Evolutionary conservation across 768 basidiomycete genomes (phyloP), one percentile per base, ranked within the genome.

Genomic region (Tricholoma bakamatsutake): DNA sequence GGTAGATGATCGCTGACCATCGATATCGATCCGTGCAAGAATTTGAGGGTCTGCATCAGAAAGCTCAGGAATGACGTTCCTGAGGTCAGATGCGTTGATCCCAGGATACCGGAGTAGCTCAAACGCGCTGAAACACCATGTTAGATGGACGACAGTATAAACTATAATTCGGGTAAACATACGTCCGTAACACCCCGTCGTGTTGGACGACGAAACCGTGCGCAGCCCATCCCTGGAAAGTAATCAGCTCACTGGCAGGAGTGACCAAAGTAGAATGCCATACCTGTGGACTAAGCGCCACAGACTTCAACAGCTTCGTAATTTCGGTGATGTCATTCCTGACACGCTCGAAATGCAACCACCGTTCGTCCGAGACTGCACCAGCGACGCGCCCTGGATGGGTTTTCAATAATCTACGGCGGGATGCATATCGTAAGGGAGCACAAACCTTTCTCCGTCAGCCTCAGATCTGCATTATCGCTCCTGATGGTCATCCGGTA

Each of bases 401-500:
- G n/a, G 24, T 28, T 43, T 55, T 45, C 37, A 39, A 39, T 51
- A 42, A 34, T 35, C 6, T 18, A 18, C 3, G 9, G 40, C n/a
- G 3, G 34, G 13, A 35, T 35, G 34, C 34, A 35, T 21, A 8
- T 10, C 6, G 10, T 18, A 17, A 42, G 18, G 40, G 6, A 42
- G 18, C 17, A 21, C n/a, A 50, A 37, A 80, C 90, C 93, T 69
- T 84, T 85, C 62, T 81, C 80, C 0, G 93, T 95, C 56, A 96
- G 71, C 46, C 93, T 79, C 51, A 84, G 48, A 70, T 96, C 93
- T 2, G 93, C 93, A 59, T 96, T 96, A 69, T 96, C 93, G 51
- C 88, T 86, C 50, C 93, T 78, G 42, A 95, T 79, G 0, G 85
- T 85, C 83, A 96, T 86, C 21, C 93, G 83, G 66, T 93, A 96